phyloP scores from a whole-genome alignment of 441 rosid species.

The Pelargonium australe region DNA sequence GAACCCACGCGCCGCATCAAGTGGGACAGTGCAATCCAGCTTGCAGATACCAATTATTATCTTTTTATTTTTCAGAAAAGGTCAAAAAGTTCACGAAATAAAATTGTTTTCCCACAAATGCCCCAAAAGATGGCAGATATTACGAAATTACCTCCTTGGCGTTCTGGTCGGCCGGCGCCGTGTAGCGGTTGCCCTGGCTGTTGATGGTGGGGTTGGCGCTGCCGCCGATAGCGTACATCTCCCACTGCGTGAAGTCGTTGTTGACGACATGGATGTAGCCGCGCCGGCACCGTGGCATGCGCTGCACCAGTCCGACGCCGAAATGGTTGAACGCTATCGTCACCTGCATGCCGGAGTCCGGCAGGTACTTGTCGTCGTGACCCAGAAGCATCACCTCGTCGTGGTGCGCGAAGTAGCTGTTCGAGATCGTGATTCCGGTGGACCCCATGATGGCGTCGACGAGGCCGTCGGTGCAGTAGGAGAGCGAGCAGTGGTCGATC shows the following conservation, averaged over 20 bases:
- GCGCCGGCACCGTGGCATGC: conserved; percentile 85
- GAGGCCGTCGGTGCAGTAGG: conserved; percentile 25
- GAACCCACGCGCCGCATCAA: too few species aligned
- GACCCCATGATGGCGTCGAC: conserved; percentile 28
- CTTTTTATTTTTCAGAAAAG: too few species aligned
- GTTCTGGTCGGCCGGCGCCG: conserved; percentile 59
- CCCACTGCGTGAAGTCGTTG: conserved; percentile 88
- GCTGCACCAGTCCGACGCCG: conserved; percentile 66
- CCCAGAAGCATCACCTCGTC: conserved; percentile 28
- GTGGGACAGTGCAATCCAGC: too few species aligned
- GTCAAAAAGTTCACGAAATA: too few species aligned
- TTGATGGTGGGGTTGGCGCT: conserved; percentile 89
- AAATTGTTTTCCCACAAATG: too few species aligned
- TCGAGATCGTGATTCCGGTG: conserved; percentile 33
- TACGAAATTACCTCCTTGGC: conserved; percentile 66
- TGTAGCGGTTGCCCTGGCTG: conserved; percentile 88
- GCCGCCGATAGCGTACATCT: conserved; percentile 95
- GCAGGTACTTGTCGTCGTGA: conserved; percentile 18
- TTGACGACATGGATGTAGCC: conserved; percentile 95
- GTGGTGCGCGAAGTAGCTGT: conserved; percentile 26
- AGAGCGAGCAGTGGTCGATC: conserved; percentile 33
- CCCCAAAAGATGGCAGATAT: too few species aligned
- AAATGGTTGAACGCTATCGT: conserved; percentile 50
- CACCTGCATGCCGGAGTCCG: conserved; percentile 23
- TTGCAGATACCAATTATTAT: too few species aligned